Evolutionary conservation across 2,329 filamentous ascomycete species (phyloP), one percentile per base, ranked within the genome.

Genomic region (Penicillium sp.): DNA sequence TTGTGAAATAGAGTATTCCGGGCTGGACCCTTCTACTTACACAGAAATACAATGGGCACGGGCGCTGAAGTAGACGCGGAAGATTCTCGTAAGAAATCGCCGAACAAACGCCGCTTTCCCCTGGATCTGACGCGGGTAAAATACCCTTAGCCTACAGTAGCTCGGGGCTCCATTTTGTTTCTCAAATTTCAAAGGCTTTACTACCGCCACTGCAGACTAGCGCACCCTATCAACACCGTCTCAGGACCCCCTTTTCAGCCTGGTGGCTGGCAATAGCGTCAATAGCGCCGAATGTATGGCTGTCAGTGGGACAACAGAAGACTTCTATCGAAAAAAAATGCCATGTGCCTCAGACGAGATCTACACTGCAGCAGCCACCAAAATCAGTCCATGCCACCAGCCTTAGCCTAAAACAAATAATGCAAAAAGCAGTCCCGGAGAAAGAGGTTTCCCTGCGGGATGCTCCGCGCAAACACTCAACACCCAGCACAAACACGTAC

Each of bases 241-340:
- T 8, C 21, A n/a, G 18, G 16, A 38, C 16, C 5, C 38, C 13
- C 26, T 21, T 15, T 29, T 9, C 28, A 29, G 13, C 15, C 24
- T 26, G 10, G 52, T 54, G 52, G 52, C 52, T 24, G 39, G 49
- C 31, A 26, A 54, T 54, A 51, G 41, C 48, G 34, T 34, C 48
- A 51, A 51, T 51, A 42, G 48, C 34, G 34, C 5, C 34, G 16
- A 38, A 21, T 12, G 21, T 12, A 16, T 38, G 34, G 34, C 34
- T 21, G 34, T 38, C 16, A 6, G 36, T 16, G 16, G 28, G 28
- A 29, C 28, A 13, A 6, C 6, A 21, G n/a, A 18, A 36, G n/a
- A 21, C 16, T 21, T 13, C 36, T 23, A 39, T 39, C 16, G 36
- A 13, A 39, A 39, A 39, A 39, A 21, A 21, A 9, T 6, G 18